Conservation (phyloP, 2,329 filamentous ascomycete genomes). For the Sporothrix humicola region DNA sequence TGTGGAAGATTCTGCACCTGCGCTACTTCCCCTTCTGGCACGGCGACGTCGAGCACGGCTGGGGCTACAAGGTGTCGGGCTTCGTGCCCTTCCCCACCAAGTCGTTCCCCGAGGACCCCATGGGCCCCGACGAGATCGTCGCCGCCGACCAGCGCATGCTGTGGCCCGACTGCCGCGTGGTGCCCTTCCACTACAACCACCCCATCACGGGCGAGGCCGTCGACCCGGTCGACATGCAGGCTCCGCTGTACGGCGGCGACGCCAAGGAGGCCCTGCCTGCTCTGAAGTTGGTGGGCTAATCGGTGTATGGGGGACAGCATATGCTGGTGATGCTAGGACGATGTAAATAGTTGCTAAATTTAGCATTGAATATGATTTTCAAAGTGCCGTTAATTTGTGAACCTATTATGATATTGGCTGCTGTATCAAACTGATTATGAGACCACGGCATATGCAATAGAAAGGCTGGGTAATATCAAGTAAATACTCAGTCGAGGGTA, state of each 20-base stretch:
- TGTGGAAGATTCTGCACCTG: conserved; percentile 60
- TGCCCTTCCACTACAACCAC: conserved; percentile 60
- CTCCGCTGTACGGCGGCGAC: conserved; percentile 53
- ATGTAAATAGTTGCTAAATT: too few species aligned
- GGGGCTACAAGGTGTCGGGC: conserved; percentile 59
- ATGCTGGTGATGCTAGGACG: too few species aligned
- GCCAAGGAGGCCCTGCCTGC: conserved; percentile 49
- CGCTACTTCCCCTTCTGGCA: conserved; percentile 66
- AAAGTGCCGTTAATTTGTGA: too few species aligned
- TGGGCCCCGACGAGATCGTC: conserved; percentile 59
- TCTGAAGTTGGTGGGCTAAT: conserved; percentile 46
- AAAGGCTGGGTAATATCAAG: too few species aligned
- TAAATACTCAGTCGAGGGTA: too few species aligned
- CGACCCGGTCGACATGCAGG: conserved; percentile 54
- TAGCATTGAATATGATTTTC: too few species aligned
- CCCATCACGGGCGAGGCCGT: conserved; percentile 55
- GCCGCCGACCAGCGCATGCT: conserved; percentile 56
- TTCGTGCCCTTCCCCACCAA: conserved; percentile 58
- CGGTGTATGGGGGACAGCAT: background rate
- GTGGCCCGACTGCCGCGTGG: conserved; percentile 61
- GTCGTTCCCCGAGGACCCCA: conserved; percentile 56
- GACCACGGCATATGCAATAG: too few species aligned
- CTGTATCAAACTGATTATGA: too few species aligned
- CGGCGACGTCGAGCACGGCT: conserved; percentile 58
- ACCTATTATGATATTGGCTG: too few species aligned